Evolutionary conservation across 1,284 basidiomycete genomes (phyloP).

Genomic region (Fomitopsis palustris): DNA sequence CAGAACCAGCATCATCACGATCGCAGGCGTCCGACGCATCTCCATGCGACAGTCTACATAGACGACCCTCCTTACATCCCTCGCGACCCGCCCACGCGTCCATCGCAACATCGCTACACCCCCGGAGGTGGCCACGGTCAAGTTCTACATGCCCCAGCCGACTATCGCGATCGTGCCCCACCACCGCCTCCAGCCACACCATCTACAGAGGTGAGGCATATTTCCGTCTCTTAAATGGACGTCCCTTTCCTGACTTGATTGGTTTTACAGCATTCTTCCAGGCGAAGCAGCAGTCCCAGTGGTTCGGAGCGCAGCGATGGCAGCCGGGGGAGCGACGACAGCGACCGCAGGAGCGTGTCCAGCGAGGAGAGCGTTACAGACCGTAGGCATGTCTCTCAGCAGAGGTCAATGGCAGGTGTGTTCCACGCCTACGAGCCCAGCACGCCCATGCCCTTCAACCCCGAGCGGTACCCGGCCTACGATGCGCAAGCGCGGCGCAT

Average conservation of each 20-base stretch:
- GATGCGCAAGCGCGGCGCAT: constrained; percentile 24
- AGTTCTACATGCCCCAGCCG: constrained; percentile 4
- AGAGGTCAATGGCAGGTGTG: background rate
- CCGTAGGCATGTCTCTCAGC: constrained; percentile 5
- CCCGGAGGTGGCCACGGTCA: constrained; percentile 9
- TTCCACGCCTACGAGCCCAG: constrained; percentile 2
- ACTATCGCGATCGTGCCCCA: constrained; percentile 8
- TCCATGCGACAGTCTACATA: constrained; percentile 17
- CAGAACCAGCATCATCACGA: constrained; percentile 12
- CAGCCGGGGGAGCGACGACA: constrained; percentile 13
- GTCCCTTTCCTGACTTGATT: constrained; percentile 9
- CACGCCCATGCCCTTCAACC: constrained; percentile 14
- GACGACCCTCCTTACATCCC: constrained; percentile 22
- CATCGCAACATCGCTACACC: constrained; percentile 9
- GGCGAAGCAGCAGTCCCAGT: constrained; percentile 16
- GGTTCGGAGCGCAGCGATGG: constrained; percentile 14
- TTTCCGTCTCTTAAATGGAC: constrained; percentile 16
- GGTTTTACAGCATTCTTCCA: constrained; percentile 8
- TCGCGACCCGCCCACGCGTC: constrained; percentile 6
- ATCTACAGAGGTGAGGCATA: constrained; percentile 12
- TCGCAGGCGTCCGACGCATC: constrained; percentile 11
- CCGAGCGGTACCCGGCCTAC: constrained; percentile 27
- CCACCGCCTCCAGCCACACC: constrained; percentile 12
- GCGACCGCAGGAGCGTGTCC: constrained; percentile 16
- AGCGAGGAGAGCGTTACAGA: constrained; percentile 11